Evolutionary conservation across 2,329 filamentous ascomycete species (phyloP).

Genomic region (Pseudophaeomoniella oleicola): DNA sequence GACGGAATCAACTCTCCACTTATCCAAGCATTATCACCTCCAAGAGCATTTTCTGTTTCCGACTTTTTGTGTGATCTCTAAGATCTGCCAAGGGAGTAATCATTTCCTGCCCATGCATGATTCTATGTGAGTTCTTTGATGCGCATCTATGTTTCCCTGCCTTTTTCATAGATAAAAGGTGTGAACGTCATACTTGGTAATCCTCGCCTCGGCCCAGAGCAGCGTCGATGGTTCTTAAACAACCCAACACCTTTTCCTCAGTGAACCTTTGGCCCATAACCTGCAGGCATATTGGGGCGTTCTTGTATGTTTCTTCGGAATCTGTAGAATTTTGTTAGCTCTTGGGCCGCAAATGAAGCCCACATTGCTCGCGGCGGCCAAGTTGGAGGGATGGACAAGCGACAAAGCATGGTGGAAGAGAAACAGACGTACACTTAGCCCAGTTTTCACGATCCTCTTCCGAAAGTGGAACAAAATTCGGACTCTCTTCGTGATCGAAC

Average conservation of each 20-base stretch:
- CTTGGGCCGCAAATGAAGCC: not conserved
- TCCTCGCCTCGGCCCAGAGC: too few species aligned
- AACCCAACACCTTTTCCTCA: constrained; percentile 10
- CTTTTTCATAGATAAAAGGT: too few species aligned
- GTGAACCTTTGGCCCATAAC: constrained; percentile 9
- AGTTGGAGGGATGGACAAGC: not conserved
- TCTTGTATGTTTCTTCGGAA: constrained; percentile 21
- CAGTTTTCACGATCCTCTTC: constrained; percentile 22
- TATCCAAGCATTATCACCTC: too few species aligned
- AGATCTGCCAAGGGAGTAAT: too few species aligned
- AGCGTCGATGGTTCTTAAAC: too few species aligned
- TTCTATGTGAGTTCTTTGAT: too few species aligned
- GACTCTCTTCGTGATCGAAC: constrained; percentile 24
- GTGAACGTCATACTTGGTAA: too few species aligned
- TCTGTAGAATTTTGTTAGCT: constrained; percentile 4
- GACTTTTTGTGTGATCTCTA: too few species aligned
- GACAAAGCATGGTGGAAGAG: not conserved
- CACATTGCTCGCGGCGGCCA: not conserved
- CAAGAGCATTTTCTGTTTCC: too few species aligned
- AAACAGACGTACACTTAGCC: constrained; percentile 23
- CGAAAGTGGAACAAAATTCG: constrained; percentile 33
- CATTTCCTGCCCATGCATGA: too few species aligned
- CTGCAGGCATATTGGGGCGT: constrained; percentile 26
- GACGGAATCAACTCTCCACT: too few species aligned
- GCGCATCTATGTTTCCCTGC: too few species aligned